phyloP scores from a whole-genome alignment of 2,329 filamentous ascomycete genomes.

The Plectosphaerella cucumerina region DNA sequence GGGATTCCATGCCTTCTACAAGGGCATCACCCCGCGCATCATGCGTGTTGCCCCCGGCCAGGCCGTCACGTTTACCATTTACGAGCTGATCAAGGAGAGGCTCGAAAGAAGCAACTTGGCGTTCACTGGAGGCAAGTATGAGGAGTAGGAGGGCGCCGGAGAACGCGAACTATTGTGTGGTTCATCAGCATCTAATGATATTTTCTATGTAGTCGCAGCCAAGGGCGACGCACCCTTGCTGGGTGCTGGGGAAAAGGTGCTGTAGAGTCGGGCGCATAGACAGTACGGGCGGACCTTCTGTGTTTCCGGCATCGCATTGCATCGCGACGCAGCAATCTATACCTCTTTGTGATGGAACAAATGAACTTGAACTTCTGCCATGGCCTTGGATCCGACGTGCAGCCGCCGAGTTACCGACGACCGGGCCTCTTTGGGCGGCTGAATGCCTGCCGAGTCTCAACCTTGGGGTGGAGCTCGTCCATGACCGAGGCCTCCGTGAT shows the following conservation, averaged over 20 bases:
- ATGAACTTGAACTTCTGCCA: neutral
- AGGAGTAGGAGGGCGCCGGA: slow-evolving; percentile 48
- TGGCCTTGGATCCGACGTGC: no score
- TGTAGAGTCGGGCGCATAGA: neutral
- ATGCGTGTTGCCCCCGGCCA: slow-evolving; percentile 97
- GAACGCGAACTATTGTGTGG: neutral
- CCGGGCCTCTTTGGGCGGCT: slow-evolving; percentile 77
- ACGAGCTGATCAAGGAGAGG: slow-evolving; percentile 71
- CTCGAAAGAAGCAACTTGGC: slow-evolving; percentile 62
- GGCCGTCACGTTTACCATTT: slow-evolving; percentile 73
- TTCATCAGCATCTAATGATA: slow-evolving; percentile 1
- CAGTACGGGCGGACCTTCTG: neutral
- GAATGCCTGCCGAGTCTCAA: slow-evolving; percentile 64
- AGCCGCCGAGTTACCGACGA: slow-evolving; percentile 34
- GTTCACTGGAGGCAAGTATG: slow-evolving; percentile 59
- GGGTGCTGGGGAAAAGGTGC: neutral
- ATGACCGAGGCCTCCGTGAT: slow-evolving; percentile 63
- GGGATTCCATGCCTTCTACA: slow-evolving; percentile 93
- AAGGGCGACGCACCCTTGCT: neutral
- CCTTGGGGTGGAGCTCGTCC: slow-evolving; percentile 65
- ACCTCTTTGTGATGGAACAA: neutral
- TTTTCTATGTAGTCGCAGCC: neutral
- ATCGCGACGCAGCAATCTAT: neutral
- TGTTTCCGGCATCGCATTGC: neutral
- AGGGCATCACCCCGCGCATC: slow-evolving; percentile 95